Conservation (phyloP, 1,139 yeast species). For the Eremothecium sinecaudum region DNA sequence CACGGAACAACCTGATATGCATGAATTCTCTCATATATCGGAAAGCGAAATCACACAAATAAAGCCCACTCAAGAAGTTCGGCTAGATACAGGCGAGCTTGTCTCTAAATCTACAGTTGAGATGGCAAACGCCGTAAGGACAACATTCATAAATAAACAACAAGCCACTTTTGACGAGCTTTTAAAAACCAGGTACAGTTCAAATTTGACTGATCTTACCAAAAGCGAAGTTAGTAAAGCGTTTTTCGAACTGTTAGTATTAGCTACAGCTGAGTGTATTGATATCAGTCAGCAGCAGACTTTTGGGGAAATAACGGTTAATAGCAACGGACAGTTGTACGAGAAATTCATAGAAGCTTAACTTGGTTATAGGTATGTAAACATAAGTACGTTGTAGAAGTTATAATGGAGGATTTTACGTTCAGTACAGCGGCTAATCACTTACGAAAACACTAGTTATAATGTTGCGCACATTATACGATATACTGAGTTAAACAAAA, state of each 20-base stretch:
- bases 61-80: constrained; percentile 16
- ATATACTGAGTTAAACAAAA: too few species aligned
- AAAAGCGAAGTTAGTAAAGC: constrained; percentile 61
- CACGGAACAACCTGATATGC: constrained; percentile 4
- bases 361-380: too few species aligned
- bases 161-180: constrained; percentile 36
- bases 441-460: too few species aligned
- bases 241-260: constrained; percentile 73
- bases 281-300: constrained; percentile 50
- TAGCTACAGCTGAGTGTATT: constrained; percentile 72
- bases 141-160: constrained; percentile 27
- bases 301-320: constrained; percentile 51
- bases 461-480: too few species aligned
- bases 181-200: constrained; percentile 32
- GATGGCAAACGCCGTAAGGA: constrained; percentile 45
- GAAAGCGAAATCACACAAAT: constrained; percentile 1
- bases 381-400: too few species aligned
- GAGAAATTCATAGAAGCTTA: constrained; percentile 32
- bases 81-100: constrained; percentile 16
- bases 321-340: constrained; percentile 43
- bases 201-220: constrained; percentile 30
- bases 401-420: too few species aligned
- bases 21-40: constrained; percentile 7
- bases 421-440: too few species aligned
- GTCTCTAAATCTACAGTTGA: constrained; percentile 44